A percentile compares a stretch with the other conserved stretches of the same genome.
These are phyloP conservation scores for Myrica gale DNA, from an alignment of 306 rosid species.

Conservation along the genomic window DNA sequence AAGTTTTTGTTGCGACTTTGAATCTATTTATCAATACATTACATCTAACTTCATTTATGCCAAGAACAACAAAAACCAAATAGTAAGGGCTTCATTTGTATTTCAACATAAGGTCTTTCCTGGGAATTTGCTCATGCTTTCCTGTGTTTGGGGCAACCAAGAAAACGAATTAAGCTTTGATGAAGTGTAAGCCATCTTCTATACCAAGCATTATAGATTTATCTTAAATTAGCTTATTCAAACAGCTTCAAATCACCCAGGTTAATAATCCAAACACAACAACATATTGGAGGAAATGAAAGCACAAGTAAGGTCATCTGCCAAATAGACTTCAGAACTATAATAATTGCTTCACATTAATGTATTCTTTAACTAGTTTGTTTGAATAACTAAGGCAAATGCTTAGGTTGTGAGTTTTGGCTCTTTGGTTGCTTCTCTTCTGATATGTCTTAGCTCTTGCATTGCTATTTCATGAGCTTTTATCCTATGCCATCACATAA, in stretches of 20 bases:
- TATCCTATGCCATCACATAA: too few species aligned
- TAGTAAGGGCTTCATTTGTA: background rate
- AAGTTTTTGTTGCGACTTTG: background rate
- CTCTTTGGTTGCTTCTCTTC: too few species aligned
- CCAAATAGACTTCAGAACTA: too few species aligned
- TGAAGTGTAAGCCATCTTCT: background rate
- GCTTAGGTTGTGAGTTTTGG: background rate
- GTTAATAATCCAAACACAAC: background rate
- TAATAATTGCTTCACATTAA: background rate
- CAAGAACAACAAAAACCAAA: too few species aligned
- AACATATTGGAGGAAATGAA: background rate
- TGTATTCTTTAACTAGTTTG: background rate
- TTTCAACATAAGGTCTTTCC: background rate
- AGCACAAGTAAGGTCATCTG: too few species aligned
- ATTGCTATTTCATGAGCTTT: too few species aligned
- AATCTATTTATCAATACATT: background rate
- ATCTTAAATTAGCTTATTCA: background rate
- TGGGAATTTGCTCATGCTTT: too few species aligned
- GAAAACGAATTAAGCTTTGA: background rate
- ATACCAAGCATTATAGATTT: background rate
- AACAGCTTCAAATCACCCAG: background rate
- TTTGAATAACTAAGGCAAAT: background rate
- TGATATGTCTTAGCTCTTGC: too few species aligned
- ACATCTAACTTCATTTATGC: background rate
- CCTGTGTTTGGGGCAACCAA: background rate